Evolutionary conservation across 2,329 filamentous ascomycete genomes (phyloP).

Genomic region (Phoma sp.): DNA sequence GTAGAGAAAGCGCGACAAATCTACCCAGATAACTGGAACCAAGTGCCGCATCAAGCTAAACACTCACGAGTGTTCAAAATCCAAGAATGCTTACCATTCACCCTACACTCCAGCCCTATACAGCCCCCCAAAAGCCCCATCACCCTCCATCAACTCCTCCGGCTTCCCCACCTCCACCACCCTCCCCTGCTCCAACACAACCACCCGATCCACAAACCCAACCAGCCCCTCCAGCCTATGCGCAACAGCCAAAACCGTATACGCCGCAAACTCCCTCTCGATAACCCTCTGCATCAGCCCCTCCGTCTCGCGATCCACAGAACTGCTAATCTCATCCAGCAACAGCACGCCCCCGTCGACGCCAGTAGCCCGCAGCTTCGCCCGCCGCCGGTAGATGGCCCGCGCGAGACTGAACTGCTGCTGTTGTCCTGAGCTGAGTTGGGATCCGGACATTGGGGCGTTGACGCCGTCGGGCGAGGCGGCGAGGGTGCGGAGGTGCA

Average conservation of each 20-base stretch:
- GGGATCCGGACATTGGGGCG: not conserved
- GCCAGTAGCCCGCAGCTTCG: not conserved
- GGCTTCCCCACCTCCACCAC: not conserved
- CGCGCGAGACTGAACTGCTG: constrained; percentile 67
- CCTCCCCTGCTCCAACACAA: constrained; percentile 45
- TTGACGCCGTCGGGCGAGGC: constrained; percentile 15
- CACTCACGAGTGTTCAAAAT: no score
- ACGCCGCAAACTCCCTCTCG: constrained; percentile 54
- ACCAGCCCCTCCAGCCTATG: constrained; percentile 18
- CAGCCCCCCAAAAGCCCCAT: no score
- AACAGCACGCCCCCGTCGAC: constrained; percentile 15
- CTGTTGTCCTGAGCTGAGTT: constrained; percentile 56
- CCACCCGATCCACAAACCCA: constrained; percentile 22
- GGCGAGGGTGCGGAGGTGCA: constrained; percentile 48
- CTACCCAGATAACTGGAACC: no score
- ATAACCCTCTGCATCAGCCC: constrained; percentile 62
- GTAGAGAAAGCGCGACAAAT: no score
- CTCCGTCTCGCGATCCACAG: constrained; percentile 64
- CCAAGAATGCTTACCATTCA: no score
- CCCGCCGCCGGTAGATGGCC: constrained; percentile 53
- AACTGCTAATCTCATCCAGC: constrained; percentile 32
- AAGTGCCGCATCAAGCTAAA: no score
- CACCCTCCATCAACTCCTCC: not conserved
- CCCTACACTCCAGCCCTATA: no score
- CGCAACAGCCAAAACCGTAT: constrained; percentile 19